phyloP scores from a whole-genome alignment of 73 alveolate genomes.

The Paramecium sexaurelia region DNA sequence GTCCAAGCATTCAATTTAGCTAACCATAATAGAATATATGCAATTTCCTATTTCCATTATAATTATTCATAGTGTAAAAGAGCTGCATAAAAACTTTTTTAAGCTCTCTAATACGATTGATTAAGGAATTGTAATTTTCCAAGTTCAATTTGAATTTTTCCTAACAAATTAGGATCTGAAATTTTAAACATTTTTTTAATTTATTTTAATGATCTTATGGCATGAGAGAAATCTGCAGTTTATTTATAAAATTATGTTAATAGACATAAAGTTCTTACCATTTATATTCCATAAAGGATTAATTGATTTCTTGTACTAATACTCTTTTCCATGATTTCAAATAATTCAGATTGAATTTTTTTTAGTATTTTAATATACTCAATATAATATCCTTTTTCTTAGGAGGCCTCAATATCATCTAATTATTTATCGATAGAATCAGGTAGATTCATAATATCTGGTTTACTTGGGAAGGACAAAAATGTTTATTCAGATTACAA shows the following conservation, averaged over 20 bases:
- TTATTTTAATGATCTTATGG: background rate
- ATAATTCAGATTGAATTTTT: background rate
- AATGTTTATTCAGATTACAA: background rate
- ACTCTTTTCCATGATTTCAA: background rate
- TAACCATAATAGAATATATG: background rate
- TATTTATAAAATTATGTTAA: background rate
- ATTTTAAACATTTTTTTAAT: background rate
- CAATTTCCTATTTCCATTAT: slow-evolving; percentile 2
- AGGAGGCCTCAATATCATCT: background rate
- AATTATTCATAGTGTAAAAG: background rate
- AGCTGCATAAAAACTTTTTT: background rate
- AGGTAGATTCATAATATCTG: background rate
- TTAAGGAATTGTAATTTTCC: background rate
- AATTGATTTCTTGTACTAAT: background rate
- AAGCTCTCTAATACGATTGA: background rate
- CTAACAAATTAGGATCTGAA: background rate
- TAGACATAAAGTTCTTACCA: background rate
- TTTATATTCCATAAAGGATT: background rate
- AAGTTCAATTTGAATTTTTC: background rate
- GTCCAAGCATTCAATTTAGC: background rate
- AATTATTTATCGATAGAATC: background rate
- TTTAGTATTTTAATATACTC: background rate
- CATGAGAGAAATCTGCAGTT: background rate
- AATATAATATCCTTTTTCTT: background rate
- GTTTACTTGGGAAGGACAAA: background rate